Evolutionary conservation across 2,329 filamentous ascomycete genomes (phyloP).

Genomic region (Fusarium pseudocircinatum): DNA sequence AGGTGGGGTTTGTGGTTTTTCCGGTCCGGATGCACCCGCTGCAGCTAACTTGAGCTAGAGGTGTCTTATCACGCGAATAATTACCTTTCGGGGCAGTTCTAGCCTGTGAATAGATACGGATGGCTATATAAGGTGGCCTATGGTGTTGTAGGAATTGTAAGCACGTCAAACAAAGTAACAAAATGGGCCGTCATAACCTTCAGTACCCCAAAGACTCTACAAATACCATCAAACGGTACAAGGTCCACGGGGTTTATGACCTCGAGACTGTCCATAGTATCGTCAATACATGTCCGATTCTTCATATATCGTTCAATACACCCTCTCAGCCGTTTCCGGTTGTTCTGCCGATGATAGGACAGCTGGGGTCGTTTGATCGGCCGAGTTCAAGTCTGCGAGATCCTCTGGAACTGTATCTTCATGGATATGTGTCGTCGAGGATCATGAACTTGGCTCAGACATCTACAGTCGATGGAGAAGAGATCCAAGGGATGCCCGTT

Average conservation of each 20-base stretch:
- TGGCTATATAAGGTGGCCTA: neutral
- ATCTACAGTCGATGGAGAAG: neutral
- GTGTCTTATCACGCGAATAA: neutral
- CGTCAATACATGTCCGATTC: slow-evolving; percentile 77
- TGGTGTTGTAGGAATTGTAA: neutral
- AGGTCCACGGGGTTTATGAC: slow-evolving; percentile 74
- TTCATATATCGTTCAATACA: slow-evolving; percentile 81
- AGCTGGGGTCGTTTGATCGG: slow-evolving; percentile 76
- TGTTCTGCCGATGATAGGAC: slow-evolving; percentile 86
- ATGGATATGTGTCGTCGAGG: slow-evolving; percentile 84
- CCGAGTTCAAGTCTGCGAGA: slow-evolving; percentile 71
- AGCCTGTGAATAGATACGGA: slow-evolving; percentile 1
- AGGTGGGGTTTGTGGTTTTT: slow-evolving; percentile 36
- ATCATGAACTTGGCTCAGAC: slow-evolving; percentile 71
- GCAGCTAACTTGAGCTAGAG: neutral
- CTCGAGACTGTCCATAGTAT: slow-evolving; percentile 77
- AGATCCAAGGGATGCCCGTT: slow-evolving; percentile 69
- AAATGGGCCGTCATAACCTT: slow-evolving; percentile 53
- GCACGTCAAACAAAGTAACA: too few species aligned
- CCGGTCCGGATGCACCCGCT: neutral
- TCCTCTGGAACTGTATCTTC: slow-evolving; percentile 80
- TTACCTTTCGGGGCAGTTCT: slow-evolving; percentile 15
- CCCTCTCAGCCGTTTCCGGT: slow-evolving; percentile 75
- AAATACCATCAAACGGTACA: slow-evolving; percentile 75
- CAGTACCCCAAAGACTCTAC: slow-evolving; percentile 71